Base-by-base conservation (phyloP, 768 basidiomycete species). In the Leccinum barrowsii region DNA sequence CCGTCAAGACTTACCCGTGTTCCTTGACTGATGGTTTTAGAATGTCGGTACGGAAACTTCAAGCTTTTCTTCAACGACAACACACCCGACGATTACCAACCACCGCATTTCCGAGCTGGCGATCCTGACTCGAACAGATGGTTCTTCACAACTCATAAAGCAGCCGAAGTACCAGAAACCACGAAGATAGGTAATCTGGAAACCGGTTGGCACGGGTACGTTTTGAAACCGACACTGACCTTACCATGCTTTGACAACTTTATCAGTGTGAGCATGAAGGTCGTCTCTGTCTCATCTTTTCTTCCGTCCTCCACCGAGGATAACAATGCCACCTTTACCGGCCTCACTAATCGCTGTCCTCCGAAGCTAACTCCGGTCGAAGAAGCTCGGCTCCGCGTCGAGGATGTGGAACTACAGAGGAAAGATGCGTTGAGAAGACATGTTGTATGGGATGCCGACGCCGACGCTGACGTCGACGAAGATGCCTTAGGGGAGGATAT, bases 21-120 rank as follows among this genome's bases (percentile, higher is more conserved):
- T 52, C 28, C 26, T 26, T n/a, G 12, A 48, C 17, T 59, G 22
- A 52, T 40, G 44, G 34, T 40, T 19, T 17, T 66, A 90, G 91
- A 85, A 65, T 86, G 85, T 50, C 87, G 92, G 34, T 94, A 80
- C 66, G 90, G 92, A n/a, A 90, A 87, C 21, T 91, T 94, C 77
- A 94, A 95, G 69, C 73, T 92, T 11, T 92, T 88, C 68, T 94
- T 93, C 70, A 88, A 87, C 13, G 85, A 90, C 50, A 78, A 83
- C 21, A 86, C 91, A 12, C 93, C 93, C 0, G 75, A 78, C 8
- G 86, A 92, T 52, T 95, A 95, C 65, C 89, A 95, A 68, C 93
- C 93, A 5, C 89, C 89, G 0, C 76, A 86, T 69, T 94, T 94
- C 66, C 80, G 82, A 57, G 73, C 87, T 5, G 90, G 85, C 1